Evolutionary conservation across 129 eudicot species (phyloP).

Genomic region (Helianthus tuberosus): DNA sequence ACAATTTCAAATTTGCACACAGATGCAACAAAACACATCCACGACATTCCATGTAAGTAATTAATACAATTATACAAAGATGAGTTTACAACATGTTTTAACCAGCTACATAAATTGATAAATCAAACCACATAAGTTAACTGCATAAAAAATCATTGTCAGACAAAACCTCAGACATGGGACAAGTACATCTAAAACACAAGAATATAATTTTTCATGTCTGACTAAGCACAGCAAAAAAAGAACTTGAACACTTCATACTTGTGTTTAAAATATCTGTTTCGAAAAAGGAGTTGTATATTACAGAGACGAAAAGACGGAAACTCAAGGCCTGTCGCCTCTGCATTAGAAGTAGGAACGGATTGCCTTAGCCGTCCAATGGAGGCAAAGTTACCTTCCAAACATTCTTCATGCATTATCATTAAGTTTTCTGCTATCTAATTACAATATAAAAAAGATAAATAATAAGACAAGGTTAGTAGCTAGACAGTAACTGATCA

Average conservation of each 20-base stretch:
- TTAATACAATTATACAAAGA: too few relatives aligned
- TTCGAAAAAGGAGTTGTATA: slow-evolving; percentile 19
- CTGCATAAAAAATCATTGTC: slow-evolving; percentile 2
- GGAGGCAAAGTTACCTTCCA: slow-evolving; percentile 69
- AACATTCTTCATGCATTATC: slow-evolving; percentile 89
- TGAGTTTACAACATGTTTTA: too few relatives aligned
- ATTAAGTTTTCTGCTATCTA: slow-evolving; percentile 75
- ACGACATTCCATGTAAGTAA: too few relatives aligned
- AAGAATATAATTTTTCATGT: background rate
- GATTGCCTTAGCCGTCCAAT: slow-evolving; percentile 55
- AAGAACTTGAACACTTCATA: slow-evolving; percentile 14
- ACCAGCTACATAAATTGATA: background rate
- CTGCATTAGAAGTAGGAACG: slow-evolving; percentile 40
- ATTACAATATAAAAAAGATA: background rate
- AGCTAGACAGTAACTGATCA: background rate
- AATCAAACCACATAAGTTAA: background rate
- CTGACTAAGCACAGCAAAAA: background rate
- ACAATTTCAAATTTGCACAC: too few relatives aligned
- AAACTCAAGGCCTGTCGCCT: slow-evolving; percentile 45
- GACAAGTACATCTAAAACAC: background rate
- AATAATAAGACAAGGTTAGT: background rate
- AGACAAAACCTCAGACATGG: background rate
- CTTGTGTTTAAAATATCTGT: slow-evolving; percentile 2
- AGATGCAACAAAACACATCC: too few relatives aligned
- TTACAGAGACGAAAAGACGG: background rate